Percentiles rank a stretch among this genome's conserved stretches.
These are phyloP conservation scores for Cladophialophora exuberans DNA, from an alignment of 2,329 filamentous ascomycete species.

Conservation along the genomic window DNA sequence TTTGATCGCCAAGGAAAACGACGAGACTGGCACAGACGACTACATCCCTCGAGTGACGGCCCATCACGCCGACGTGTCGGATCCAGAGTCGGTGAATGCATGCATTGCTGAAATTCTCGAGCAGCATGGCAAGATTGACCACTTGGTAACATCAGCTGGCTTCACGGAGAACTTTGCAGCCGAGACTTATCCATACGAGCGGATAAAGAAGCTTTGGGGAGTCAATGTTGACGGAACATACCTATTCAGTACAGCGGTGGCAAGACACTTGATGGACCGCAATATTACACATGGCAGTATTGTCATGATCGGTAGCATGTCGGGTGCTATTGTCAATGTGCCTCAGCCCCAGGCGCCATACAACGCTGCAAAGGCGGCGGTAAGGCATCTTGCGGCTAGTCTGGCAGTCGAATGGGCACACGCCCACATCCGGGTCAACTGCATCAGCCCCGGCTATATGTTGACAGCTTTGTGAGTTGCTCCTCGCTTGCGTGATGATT, in stretches of 20 bases:
- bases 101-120: slow-evolving; percentile 71
- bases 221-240: slow-evolving; percentile 76
- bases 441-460: slow-evolving; percentile 96
- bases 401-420: slow-evolving; percentile 93
- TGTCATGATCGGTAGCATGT: slow-evolving; percentile 96
- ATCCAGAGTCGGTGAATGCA: slow-evolving; percentile 74
- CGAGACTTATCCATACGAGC: slow-evolving; percentile 85
- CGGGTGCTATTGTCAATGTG: slow-evolving; percentile 88
- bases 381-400: slow-evolving; percentile 83
- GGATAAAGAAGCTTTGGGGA: slow-evolving; percentile 89
- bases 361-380: slow-evolving; percentile 89
- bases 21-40: slow-evolving; percentile 64
- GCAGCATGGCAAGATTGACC: slow-evolving; percentile 81
- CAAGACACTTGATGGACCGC: slow-evolving; percentile 79
- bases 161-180: slow-evolving; percentile 97
- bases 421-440: slow-evolving; percentile 88
- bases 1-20: slow-evolving; percentile 65
- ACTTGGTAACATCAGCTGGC: slow-evolving; percentile 92
- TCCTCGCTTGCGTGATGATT: slow-evolving; percentile 26
- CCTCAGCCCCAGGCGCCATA: slow-evolving; percentile 93
- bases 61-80: slow-evolving; percentile 85
- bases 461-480: slow-evolving; percentile 79
- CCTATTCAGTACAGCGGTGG: slow-evolving; percentile 42
- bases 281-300: slow-evolving; percentile 70
- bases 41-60: slow-evolving; percentile 77